These are phyloP conservation scores for Hypoxylon sp. DNA, from an alignment of 2,329 filamentous ascomycete genomes.

Conservation along the genomic window DNA sequence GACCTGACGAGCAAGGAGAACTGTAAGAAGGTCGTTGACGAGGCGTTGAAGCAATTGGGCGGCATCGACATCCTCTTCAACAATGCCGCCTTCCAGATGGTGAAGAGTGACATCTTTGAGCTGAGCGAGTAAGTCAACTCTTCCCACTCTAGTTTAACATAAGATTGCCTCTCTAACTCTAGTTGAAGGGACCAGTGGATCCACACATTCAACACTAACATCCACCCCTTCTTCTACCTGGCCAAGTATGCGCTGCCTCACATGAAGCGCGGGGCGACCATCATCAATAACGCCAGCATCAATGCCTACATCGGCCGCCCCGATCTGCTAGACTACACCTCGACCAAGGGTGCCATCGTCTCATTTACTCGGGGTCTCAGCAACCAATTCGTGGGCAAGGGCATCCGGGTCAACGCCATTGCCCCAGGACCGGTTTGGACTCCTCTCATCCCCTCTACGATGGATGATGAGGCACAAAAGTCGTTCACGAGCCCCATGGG, in stretches of 20 bases:
- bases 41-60: conserved; percentile 75
- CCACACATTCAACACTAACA: conserved; percentile 85
- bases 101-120: conserved; percentile 78
- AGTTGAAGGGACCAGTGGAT: conserved; percentile 78
- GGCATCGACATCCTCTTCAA: conserved; percentile 81
- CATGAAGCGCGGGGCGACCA: conserved; percentile 79
- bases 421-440: conserved; percentile 87
- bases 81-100: conserved; percentile 83
- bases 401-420: conserved; percentile 72
- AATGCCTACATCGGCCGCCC: conserved; percentile 86
- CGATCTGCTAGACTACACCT: conserved; percentile 86
- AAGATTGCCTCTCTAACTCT: conserved; percentile 39
- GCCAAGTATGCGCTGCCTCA: conserved; percentile 83
- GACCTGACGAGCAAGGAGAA: conserved; percentile 77
- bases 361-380: conserved; percentile 83
- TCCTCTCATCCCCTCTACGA: conserved; percentile 80
- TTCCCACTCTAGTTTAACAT: not conserved
- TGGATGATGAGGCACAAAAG: conserved; percentile 78
- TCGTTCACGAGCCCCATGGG: conserved; percentile 83
- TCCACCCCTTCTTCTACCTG: conserved; percentile 85
- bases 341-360: conserved; percentile 83
- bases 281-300: conserved; percentile 89
- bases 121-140: conserved; percentile 71
- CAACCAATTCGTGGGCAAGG: conserved; percentile 79
- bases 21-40: conserved; percentile 78